Evolutionary conservation across 1,139 yeast genomes (phyloP), one percentile per base, ranked within the genome.

Genomic region (Diutina siamensis): DNA sequence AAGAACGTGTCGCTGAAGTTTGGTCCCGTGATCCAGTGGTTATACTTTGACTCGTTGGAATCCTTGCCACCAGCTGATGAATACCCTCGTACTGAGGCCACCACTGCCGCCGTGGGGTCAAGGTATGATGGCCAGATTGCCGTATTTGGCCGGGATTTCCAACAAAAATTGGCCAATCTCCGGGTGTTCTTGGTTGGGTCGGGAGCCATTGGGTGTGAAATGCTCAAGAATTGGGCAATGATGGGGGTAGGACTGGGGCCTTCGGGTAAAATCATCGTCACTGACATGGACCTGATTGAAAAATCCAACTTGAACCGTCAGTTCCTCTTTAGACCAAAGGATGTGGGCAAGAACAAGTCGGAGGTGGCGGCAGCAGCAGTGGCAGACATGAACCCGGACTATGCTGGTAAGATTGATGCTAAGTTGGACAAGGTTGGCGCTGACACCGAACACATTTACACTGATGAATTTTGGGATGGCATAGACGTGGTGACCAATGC

Each of bases 121-220:
- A 80, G 99, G 59, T 92, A 94, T 59, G 99, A 92, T 63, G 78
- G 79, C 17, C 96, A 88, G 67, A 83, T 88, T 57, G 97, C 97
- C 3, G 96, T 92, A 2, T 88, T 88, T 56, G 99, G 99, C 51
- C 62, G 74, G 48, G 76, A 77, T 40, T 87, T 77, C 67, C 92
- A 86, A 58, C 78, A 83, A 55, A 70, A 68, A 45, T 65, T 92
- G 50, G 77, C 86, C 42, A 86, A 89, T 62, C 68, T 85, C 52
- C 83, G 77, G 58, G 87, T 89, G 4, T 92, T 92, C 63, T 71
- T 92, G 53, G 98, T 92, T 40, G 99, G 99, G 45, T 79, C 97
- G 2, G 99, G 99, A 60, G 99, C 99, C 35, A 92, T 92, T 71
- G 99, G 99, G 44, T 92, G 99, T 68, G 99, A 92, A 67, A 92